phyloP scores from a whole-genome alignment of 202 grass and related monocot genomes.

The Brachypodium distachyon region DNA sequence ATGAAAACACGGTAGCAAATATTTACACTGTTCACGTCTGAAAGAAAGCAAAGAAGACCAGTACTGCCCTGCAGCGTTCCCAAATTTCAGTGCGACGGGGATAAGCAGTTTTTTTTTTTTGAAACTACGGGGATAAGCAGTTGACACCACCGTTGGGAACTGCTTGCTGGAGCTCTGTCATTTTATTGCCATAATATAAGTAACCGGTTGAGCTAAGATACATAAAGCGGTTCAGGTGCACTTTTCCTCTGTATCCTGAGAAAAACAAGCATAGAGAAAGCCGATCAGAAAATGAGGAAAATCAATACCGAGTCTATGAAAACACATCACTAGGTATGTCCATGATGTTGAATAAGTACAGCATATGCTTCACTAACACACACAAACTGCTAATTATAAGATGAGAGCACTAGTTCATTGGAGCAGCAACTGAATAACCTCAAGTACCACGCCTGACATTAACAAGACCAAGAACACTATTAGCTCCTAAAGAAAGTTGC shows the following conservation, averaged over 20 bases:
- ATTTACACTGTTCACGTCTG: constrained; percentile 14
- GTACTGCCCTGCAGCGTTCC: not conserved
- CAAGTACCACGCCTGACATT: not conserved
- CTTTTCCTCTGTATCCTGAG: constrained; percentile 69
- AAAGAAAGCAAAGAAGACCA: not conserved
- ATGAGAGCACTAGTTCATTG: not conserved
- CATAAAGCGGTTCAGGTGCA: constrained; percentile 54
- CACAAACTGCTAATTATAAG: not conserved
- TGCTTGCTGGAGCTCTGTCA: not conserved
- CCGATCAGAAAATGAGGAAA: not conserved
- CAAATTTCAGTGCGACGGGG: not conserved
- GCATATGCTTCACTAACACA: not conserved
- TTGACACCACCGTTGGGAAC: not conserved
- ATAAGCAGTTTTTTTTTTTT: not conserved
- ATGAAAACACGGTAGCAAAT: not conserved
- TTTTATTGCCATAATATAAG: not conserved
- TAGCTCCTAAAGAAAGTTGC: not conserved
- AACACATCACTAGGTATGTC: not conserved
- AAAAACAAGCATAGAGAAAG: not conserved
- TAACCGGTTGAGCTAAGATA: constrained; percentile 21
- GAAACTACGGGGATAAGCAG: not conserved
- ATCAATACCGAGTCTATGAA: not conserved
- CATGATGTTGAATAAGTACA: not conserved
- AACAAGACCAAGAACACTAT: not conserved
- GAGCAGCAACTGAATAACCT: not conserved